These are phyloP conservation scores for Penicillium sp. DNA, from an alignment of 2,329 filamentous ascomycete genomes.

Conservation along the genomic window DNA sequence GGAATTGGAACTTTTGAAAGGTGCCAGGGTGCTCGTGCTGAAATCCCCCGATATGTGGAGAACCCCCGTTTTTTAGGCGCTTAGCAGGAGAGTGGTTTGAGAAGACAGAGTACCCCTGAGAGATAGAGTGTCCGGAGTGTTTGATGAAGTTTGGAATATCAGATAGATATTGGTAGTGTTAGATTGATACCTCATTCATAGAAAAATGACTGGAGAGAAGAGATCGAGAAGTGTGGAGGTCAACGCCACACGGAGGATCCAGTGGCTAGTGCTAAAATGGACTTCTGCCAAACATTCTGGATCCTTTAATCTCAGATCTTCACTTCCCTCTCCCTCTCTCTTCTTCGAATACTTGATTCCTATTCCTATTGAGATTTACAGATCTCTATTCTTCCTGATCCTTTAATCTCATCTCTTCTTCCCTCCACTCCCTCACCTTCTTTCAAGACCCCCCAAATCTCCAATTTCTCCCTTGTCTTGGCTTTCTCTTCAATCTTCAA, in stretches of 20 bases:
- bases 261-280: conserved; percentile 11
- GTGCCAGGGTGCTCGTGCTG: conserved; percentile 3
- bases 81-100: background rate
- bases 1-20: background rate
- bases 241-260: conserved; percentile 7
- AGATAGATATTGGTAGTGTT: background rate
- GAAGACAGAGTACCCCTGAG: background rate
- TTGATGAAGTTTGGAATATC: background rate
- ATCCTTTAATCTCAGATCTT: conserved; percentile 14
- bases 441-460: background rate
- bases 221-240: conserved; percentile 4
- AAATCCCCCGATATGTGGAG: conserved; percentile 8
- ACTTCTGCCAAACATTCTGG: conserved; percentile 10
- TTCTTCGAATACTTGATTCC: background rate
- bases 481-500: conserved; percentile 2
- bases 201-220: background rate
- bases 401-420: background rate
- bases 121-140: background rate
- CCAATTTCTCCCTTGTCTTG: conserved; percentile 7
- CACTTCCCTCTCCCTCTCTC: conserved; percentile 10
- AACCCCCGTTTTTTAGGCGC: conserved; percentile 1
- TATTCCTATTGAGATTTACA: background rate
- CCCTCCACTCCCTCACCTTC: conserved; percentile 6
- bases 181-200: background rate
- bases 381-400: background rate